A percentile compares a stretch with the other conserved stretches of the same genome.
phyloP scores from a whole-genome alignment of 1,139 yeast species.

The Hyphopichia wangnamkhiaoensis region DNA sequence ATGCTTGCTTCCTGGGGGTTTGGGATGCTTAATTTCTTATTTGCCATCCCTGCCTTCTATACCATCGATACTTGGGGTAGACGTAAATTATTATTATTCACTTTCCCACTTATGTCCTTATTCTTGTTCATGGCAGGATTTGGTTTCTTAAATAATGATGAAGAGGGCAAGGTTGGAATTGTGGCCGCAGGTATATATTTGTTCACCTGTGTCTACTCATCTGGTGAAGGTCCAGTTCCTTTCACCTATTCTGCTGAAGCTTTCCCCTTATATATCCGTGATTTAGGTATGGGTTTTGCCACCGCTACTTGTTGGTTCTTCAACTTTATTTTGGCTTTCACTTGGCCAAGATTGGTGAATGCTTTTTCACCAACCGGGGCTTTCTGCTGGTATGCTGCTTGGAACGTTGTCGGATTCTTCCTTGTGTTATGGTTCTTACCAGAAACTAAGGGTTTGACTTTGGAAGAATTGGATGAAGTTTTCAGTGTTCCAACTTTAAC shows the following conservation, averaged over 20 bases:
- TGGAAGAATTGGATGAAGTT: slow-evolving; percentile 73
- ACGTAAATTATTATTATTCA: slow-evolving; percentile 63
- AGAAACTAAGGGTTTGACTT: slow-evolving; percentile 67
- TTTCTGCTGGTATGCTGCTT: slow-evolving; percentile 85
- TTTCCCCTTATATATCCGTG: slow-evolving; percentile 81
- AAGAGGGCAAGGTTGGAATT: slow-evolving; percentile 60
- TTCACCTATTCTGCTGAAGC: slow-evolving; percentile 89
- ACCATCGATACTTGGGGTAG: slow-evolving; percentile 83
- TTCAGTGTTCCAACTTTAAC: slow-evolving; percentile 56
- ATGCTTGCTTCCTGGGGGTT: slow-evolving; percentile 84
- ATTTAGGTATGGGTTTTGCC: slow-evolving; percentile 82
- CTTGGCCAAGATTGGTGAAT: slow-evolving; percentile 74
- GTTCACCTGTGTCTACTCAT: slow-evolving; percentile 72
- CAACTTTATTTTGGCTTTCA: slow-evolving; percentile 75
- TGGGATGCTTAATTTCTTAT: slow-evolving; percentile 77
- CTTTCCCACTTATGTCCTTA: slow-evolving; percentile 75
- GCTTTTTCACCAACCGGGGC: slow-evolving; percentile 81
- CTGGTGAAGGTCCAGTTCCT: slow-evolving; percentile 91
- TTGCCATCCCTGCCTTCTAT: slow-evolving; percentile 82
- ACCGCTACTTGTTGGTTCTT: slow-evolving; percentile 87
- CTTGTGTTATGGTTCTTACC: slow-evolving; percentile 67
- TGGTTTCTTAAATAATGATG: slow-evolving; percentile 64
- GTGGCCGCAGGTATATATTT: slow-evolving; percentile 73
- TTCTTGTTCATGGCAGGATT: slow-evolving; percentile 73
- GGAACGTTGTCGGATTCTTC: slow-evolving; percentile 78